A percentile compares a stretch with the other conserved stretches of the same genome.
Conservation (phyloP, 345 rosid species). For the Ceriops decandra region DNA sequence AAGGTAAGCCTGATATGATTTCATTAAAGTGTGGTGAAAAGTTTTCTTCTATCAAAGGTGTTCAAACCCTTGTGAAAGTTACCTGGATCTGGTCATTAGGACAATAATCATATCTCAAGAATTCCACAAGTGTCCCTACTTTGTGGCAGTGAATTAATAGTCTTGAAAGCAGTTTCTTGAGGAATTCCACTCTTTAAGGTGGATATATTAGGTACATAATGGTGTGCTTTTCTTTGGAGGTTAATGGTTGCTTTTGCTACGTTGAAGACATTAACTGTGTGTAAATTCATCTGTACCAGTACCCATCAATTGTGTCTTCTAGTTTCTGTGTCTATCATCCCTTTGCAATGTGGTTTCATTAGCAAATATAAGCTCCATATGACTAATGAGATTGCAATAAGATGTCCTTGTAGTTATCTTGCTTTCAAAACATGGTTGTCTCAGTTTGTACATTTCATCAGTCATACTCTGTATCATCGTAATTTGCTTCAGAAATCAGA, state of each 20-base stretch:
- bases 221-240: not conserved
- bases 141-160: not conserved
- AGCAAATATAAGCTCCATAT: too few relatives aligned
- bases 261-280: not conserved
- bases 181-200: not conserved
- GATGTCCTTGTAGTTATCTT: not conserved
- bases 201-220: not conserved
- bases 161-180: not conserved
- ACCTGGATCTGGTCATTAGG: not conserved
- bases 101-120: not conserved
- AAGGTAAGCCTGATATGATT: too few relatives aligned
- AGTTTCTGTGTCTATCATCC: too few relatives aligned
- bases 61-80: too few relatives aligned
- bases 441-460: not conserved
- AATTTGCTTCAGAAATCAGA: not conserved
- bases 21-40: too few relatives aligned
- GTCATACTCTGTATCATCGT: not conserved
- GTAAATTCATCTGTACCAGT: not conserved
- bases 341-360: too few relatives aligned
- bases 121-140: slow-evolving; percentile 1
- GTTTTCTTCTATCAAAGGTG: too few relatives aligned
- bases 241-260: not conserved
- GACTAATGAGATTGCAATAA: too few relatives aligned
- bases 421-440: not conserved
- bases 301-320: not conserved